A percentile compares a stretch with the other conserved stretches of the same genome.
phyloP scores from a whole-genome alignment of 768 basidiomycete species.

The Suillus fuscotomentosus region DNA sequence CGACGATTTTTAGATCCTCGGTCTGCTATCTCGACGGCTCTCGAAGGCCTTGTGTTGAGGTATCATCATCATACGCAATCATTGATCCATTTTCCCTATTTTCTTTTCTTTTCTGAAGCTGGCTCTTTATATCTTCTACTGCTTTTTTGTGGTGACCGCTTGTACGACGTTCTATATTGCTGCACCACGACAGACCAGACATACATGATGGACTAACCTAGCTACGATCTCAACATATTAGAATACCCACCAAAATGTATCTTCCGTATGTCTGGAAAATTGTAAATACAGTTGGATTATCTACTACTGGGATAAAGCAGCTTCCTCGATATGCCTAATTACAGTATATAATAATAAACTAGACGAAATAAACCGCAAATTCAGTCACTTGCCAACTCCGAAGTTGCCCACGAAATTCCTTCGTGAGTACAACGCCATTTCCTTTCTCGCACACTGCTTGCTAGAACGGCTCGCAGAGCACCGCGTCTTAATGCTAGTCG shows the following conservation, averaged over 20 bases:
- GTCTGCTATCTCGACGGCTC: background rate
- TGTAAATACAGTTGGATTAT: constrained; percentile 2
- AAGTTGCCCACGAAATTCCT: no score
- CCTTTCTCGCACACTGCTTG: no score
- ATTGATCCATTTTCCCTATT: background rate
- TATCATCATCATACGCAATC: background rate
- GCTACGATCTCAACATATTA: constrained; percentile 3
- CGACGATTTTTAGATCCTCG: background rate
- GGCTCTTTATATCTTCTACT: background rate
- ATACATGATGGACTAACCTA: background rate
- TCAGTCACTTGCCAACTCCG: no score
- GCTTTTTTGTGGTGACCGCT: background rate
- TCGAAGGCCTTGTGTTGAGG: background rate
- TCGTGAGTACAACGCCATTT: no score
- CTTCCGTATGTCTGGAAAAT: constrained; percentile 3
- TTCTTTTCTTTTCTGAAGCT: background rate
- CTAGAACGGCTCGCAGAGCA: no score
- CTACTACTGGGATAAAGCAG: background rate
- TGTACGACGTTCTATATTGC: background rate
- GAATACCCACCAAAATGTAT: constrained; percentile 16
- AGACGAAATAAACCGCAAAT: background rate
- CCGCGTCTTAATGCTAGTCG: no score
- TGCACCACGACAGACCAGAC: background rate
- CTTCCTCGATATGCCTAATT: background rate
- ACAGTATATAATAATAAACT: background rate